Evolutionary conservation across 2,329 filamentous ascomycete species (phyloP).

Genomic region (Ophiostoma montium): DNA sequence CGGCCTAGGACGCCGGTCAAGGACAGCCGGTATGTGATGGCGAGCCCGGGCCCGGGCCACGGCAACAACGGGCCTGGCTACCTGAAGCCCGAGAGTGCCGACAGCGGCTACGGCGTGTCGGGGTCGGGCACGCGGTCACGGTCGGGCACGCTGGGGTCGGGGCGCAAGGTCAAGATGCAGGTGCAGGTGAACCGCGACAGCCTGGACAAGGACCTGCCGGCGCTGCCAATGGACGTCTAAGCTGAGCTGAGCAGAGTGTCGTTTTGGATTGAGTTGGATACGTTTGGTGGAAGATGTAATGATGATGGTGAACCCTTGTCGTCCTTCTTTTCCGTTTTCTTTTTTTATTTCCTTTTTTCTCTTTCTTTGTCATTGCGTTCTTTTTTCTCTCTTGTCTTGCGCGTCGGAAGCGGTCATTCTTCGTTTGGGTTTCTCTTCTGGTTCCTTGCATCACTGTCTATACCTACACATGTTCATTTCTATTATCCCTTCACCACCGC

Average conservation of each 20-base stretch:
- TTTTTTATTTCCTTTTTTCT: conserved; percentile 5
- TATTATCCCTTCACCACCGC: neutral
- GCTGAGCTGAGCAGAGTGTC: neutral
- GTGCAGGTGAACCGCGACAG: conserved; percentile 38
- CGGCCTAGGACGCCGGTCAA: conserved; percentile 31
- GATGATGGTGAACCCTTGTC: neutral
- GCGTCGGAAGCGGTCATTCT: neutral
- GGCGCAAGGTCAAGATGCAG: conserved; percentile 21
- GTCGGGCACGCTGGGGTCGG: conserved; percentile 16
- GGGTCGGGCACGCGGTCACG: conserved; percentile 14
- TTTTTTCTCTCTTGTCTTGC: neutral
- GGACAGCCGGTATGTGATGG: conserved; percentile 15
- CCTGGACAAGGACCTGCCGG: conserved; percentile 46
- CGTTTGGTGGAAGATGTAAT: neutral
- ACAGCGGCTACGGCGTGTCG: conserved; percentile 31
- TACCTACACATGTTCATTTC: neutral
- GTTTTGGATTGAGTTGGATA: conserved; percentile 9
- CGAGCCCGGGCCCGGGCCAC: conserved; percentile 28
- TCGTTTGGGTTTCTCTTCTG: neutral
- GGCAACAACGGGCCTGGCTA: conserved; percentile 22
- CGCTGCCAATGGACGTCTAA: conserved; percentile 28
- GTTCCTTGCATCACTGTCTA: neutral
- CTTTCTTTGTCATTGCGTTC: conserved; percentile 1
- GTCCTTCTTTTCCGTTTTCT: conserved; percentile 9
- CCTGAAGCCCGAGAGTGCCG: conserved; percentile 32